A percentile compares a stretch with the other conserved stretches of the same genome.
These are phyloP conservation scores for Aspergillus bridgeri DNA, from an alignment of 495 filamentous ascomycete genomes.

Conservation along the genomic window DNA sequence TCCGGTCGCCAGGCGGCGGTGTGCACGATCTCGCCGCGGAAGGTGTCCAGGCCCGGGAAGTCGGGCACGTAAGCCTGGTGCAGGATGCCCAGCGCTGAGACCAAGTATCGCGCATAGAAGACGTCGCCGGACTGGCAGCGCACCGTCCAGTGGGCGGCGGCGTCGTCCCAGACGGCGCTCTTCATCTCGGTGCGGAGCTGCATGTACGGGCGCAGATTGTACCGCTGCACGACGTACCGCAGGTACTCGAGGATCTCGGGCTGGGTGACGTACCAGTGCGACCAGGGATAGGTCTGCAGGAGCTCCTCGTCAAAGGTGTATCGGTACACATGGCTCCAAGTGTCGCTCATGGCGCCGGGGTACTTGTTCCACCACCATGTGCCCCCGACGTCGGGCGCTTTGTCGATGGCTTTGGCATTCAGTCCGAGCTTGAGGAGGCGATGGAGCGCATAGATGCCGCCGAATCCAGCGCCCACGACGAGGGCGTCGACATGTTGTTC, in stretches of 20 bases:
- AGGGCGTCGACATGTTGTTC: slow-evolving; percentile 43
- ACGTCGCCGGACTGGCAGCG: slow-evolving; percentile 3
- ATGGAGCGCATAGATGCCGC: slow-evolving; percentile 36
- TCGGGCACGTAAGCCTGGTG: slow-evolving; percentile 27
- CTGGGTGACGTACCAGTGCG: slow-evolving; percentile 13
- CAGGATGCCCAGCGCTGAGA: slow-evolving; percentile 18
- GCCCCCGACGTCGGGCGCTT: slow-evolving; percentile 44
- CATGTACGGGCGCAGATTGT: slow-evolving; percentile 23
- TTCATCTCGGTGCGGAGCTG: slow-evolving; percentile 19
- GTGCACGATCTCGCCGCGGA: slow-evolving; percentile 23
- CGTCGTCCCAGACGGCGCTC: slow-evolving; percentile 19
- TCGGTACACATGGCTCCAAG: slow-evolving; percentile 19
- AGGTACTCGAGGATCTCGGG: slow-evolving; percentile 26
- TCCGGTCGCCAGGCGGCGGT: slow-evolving; percentile 20
- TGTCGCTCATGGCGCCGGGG: slow-evolving; percentile 22
- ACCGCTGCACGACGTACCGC: slow-evolving; percentile 13
- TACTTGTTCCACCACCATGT: slow-evolving; percentile 42
- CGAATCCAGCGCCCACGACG: slow-evolving; percentile 53
- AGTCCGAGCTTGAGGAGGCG: slow-evolving; percentile 33
- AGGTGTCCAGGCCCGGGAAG: slow-evolving; percentile 13
- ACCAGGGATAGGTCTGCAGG: slow-evolving; percentile 19
- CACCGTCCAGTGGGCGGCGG: slow-evolving; percentile 10
- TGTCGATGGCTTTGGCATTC: slow-evolving; percentile 42
- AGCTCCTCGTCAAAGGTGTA: slow-evolving; percentile 25
- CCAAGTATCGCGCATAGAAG: slow-evolving; percentile 13